phyloP scores from a whole-genome alignment of 176 grass and related monocot genomes.

The Paspalum vaginatum region DNA sequence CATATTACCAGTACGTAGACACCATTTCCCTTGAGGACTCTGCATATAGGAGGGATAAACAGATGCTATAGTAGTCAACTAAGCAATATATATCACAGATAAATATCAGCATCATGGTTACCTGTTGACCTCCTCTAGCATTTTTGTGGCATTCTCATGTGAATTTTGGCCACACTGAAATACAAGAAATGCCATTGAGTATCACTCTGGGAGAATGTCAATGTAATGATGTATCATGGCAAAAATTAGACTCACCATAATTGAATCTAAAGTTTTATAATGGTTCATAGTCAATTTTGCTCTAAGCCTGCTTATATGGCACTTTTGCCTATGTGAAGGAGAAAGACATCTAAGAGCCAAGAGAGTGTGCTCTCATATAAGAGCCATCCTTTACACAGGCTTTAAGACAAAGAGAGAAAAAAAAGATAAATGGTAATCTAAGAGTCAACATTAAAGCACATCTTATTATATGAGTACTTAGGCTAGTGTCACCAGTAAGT shows the following conservation, averaged over 20 bases:
- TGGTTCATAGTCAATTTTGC: no score
- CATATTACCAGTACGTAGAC: slow-evolving; percentile 87
- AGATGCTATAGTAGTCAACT: slow-evolving; percentile 30
- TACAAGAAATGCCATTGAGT: slow-evolving; percentile 40
- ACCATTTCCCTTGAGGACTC: slow-evolving; percentile 79
- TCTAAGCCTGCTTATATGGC: no score
- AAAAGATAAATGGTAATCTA: no score
- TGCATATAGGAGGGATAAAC: slow-evolving; percentile 38
- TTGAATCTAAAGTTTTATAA: slow-evolving; percentile 94
- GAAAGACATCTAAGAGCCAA: no score
- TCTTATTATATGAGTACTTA: no score
- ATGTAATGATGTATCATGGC: slow-evolving; percentile 28
- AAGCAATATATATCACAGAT: slow-evolving; percentile 19
- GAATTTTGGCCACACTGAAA: slow-evolving; percentile 88
- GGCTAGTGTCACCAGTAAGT: no score
- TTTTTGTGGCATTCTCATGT: slow-evolving; percentile 69
- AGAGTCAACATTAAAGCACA: no score
- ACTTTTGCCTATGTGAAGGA: no score
- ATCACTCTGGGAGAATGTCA: slow-evolving; percentile 37
- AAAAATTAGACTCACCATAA: slow-evolving; percentile 80
- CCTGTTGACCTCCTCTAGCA: slow-evolving; percentile 88
- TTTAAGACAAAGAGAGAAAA: no score
- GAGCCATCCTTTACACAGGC: no score
- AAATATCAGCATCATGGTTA: slow-evolving; percentile 24
- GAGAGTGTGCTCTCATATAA: no score